Percentiles rank a stretch among this genome's conserved stretches.
Conservation (phyloP, 2,329 filamentous ascomycete species). For the Fusarium nurragi region DNA sequence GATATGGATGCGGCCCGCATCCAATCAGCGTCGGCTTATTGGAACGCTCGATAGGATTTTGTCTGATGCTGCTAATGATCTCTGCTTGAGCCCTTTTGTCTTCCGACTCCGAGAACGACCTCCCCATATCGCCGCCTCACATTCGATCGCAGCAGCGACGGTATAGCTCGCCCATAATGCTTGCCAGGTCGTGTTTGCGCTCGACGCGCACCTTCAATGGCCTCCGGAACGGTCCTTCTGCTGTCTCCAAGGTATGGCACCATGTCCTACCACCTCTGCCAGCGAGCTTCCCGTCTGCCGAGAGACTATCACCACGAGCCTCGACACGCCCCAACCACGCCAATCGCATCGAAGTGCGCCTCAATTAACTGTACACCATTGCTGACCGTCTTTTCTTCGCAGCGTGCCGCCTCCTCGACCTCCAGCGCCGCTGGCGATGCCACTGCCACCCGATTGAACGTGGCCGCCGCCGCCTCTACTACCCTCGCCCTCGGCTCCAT, state of each 20-base stretch:
- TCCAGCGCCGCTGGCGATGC: constrained; percentile 75
- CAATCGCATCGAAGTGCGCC: constrained; percentile 44
- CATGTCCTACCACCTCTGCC: constrained; percentile 46
- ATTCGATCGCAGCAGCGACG: constrained; percentile 52
- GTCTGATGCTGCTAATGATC: constrained; percentile 50
- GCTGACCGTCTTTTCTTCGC: constrained; percentile 52
- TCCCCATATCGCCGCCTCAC: constrained; percentile 49
- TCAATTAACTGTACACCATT: constrained; percentile 35
- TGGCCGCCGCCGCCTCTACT: constrained; percentile 87
- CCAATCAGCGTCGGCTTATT: constrained; percentile 57
- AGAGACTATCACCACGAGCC: constrained; percentile 47
- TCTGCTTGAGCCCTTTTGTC: constrained; percentile 53
- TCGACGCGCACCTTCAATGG: constrained; percentile 85
- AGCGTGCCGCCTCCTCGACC: constrained; percentile 78
- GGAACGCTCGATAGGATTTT: constrained; percentile 55
- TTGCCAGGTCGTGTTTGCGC: constrained; percentile 92
- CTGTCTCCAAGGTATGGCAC: constrained; percentile 77
- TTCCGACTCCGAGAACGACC: constrained; percentile 51
- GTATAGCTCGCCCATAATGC: constrained; percentile 73
- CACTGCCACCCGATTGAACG: constrained; percentile 83
- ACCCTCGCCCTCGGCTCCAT: constrained; percentile 87
- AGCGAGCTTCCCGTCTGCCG: constrained; percentile 47
- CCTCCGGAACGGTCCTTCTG: constrained; percentile 76
- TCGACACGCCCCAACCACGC: constrained; percentile 36
- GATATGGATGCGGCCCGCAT: constrained; percentile 46